Conservation (phyloP, 805 yeast species). For the Lipomyces lipofer region DNA sequence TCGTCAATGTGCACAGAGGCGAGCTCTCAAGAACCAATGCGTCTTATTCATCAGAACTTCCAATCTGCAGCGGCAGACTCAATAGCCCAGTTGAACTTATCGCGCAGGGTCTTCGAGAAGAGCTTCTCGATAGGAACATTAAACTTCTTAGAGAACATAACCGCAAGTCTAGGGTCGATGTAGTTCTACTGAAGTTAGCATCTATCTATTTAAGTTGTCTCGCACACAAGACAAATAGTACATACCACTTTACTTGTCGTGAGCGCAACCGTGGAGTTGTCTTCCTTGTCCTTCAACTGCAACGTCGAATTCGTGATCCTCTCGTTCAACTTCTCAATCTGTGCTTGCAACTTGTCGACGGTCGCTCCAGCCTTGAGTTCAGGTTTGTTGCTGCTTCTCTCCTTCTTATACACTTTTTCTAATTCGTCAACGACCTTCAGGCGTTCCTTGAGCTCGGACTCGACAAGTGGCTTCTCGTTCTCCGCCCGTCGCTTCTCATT, state of each 20-base stretch:
- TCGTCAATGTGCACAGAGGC: too few relatives aligned
- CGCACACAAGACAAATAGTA: neutral
- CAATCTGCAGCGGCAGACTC: slow-evolving; percentile 86
- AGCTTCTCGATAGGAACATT: slow-evolving; percentile 89
- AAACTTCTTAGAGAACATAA: slow-evolving; percentile 80
- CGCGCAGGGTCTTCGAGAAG: slow-evolving; percentile 86
- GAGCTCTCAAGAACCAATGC: too few relatives aligned
- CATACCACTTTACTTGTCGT: slow-evolving; percentile 78
- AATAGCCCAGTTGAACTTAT: slow-evolving; percentile 94
- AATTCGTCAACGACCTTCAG: slow-evolving; percentile 56
- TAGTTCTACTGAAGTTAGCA: slow-evolving; percentile 52
- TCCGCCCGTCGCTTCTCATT: slow-evolving; percentile 70
- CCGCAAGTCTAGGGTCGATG: slow-evolving; percentile 91
- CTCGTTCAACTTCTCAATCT: slow-evolving; percentile 69
- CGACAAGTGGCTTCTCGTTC: slow-evolving; percentile 52
- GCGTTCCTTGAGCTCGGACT: slow-evolving; percentile 57
- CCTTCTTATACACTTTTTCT: slow-evolving; percentile 49
- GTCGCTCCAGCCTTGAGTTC: slow-evolving; percentile 53
- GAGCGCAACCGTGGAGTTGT: slow-evolving; percentile 87
- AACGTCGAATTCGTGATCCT: slow-evolving; percentile 67
- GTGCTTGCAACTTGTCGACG: slow-evolving; percentile 69
- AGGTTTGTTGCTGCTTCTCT: slow-evolving; percentile 55
- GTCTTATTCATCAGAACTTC: too few relatives aligned
- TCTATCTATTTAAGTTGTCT: neutral
- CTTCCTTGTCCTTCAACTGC: slow-evolving; percentile 88